Evolutionary conservation across 345 rosid genomes (phyloP).

Genomic region (Lepidium aucheri): DNA sequence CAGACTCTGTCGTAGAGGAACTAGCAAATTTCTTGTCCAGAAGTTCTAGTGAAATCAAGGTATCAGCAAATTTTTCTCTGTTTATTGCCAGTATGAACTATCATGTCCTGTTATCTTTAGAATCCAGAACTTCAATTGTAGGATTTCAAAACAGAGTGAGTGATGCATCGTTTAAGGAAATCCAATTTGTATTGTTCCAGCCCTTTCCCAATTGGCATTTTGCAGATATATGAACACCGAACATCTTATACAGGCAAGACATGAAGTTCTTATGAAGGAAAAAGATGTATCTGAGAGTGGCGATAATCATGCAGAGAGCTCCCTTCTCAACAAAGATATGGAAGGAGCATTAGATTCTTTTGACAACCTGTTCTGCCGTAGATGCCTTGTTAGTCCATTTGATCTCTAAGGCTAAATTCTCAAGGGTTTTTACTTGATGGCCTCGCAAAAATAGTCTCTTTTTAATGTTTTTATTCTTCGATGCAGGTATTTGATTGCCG

Average conservation of each 20-base stretch:
- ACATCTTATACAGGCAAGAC: conserved; percentile 99
- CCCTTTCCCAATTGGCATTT: conserved; percentile 69
- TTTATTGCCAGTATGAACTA: background rate
- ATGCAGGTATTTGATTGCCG: conserved; percentile 95
- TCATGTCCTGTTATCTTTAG: conserved; percentile 2
- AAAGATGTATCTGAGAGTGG: conserved; percentile 47
- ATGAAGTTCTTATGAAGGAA: conserved; percentile 59
- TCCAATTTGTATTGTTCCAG: conserved; percentile 66
- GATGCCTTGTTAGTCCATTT: conserved; percentile 75
- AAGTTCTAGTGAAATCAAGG: conserved; percentile 77
- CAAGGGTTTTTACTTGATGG: background rate
- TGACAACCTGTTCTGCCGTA: conserved; percentile 92
- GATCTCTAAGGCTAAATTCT: background rate
- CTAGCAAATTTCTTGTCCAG: conserved; percentile 63
- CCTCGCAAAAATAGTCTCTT: background rate
- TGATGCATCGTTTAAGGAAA: background rate
- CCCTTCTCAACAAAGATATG: conserved; percentile 76
- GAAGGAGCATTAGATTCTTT: conserved; percentile 99
- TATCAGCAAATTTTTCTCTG: conserved; percentile 21
- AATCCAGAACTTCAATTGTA: conserved; percentile 4
- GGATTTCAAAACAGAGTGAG: conserved; percentile 12
- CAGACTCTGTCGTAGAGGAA: conserved; percentile 63
- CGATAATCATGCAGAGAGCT: conserved; percentile 46
- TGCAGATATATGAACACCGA: conserved; percentile 98
- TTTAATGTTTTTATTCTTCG: conserved; percentile 14